phyloP scores from a whole-genome alignment of 1,139 yeast species.

The Yamadazyma trypodendri region DNA sequence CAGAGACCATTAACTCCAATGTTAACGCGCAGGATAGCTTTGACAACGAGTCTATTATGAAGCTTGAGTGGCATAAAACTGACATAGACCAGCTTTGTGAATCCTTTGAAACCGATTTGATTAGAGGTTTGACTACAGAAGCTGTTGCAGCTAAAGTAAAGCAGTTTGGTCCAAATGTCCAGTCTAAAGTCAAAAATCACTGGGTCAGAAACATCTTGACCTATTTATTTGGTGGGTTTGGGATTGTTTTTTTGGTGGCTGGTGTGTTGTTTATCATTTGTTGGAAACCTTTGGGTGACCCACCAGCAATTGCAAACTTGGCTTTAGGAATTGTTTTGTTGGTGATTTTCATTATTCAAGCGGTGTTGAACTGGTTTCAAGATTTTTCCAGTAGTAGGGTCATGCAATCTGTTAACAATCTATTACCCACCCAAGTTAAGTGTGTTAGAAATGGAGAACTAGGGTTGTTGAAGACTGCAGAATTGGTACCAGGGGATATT shows the following conservation, averaged over 20 bases:
- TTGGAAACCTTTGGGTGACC: constrained; percentile 54
- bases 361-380: constrained; percentile 48
- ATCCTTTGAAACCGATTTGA: constrained; percentile 21
- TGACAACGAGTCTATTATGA: constrained; percentile 16
- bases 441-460: constrained; percentile 24
- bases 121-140: constrained; percentile 18
- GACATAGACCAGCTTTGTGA: constrained; percentile 20
- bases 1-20: constrained; percentile 18
- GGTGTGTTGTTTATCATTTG: constrained; percentile 46
- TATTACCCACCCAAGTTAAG: constrained; percentile 39
- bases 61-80: constrained; percentile 26
- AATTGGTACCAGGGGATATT: constrained; percentile 34
- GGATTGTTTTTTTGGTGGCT: constrained; percentile 41
- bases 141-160: constrained; percentile 18
- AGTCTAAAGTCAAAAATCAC: constrained; percentile 37
- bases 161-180: constrained; percentile 36
- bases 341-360: constrained; percentile 47
- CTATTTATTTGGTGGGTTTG: constrained; percentile 54
- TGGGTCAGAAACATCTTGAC: constrained; percentile 30
- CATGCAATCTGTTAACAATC: constrained; percentile 47
- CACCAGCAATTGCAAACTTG: constrained; percentile 48
- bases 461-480: constrained; percentile 18
- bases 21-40: constrained; percentile 5
- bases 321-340: constrained; percentile 46
- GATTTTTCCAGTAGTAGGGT: constrained; percentile 50